These are phyloP conservation scores for Penicillium digitatum DNA, from an alignment of 2,329 filamentous ascomycete genomes.

Conservation along the genomic window DNA sequence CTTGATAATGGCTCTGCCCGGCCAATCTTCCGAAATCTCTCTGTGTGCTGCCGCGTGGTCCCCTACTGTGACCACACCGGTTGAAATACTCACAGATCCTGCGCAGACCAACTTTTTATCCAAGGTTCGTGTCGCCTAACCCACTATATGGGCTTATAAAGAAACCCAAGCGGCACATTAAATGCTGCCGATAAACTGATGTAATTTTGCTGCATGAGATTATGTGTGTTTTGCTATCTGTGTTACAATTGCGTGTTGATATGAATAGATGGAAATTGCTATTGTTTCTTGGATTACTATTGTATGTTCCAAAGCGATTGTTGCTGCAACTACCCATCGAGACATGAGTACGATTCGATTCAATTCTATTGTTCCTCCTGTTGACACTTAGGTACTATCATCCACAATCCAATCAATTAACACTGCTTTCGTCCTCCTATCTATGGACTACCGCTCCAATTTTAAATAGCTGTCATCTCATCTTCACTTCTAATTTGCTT, in stretches of 20 bases:
- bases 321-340: not conserved
- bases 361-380: not conserved
- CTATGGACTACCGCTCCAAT: not conserved
- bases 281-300: not conserved
- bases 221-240: not conserved
- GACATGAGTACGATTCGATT: not conserved
- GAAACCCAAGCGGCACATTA: not conserved
- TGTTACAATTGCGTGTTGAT: not conserved
- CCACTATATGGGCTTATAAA: too few species aligned
- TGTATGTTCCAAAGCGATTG: not conserved
- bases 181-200: not conserved
- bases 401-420: not conserved
- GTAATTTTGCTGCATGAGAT: not conserved
- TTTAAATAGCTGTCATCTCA: not conserved
- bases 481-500: not conserved
- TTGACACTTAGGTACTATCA: not conserved
- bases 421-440: not conserved
- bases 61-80: not conserved
- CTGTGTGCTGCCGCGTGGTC: not conserved
- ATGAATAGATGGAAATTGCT: not conserved
- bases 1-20: too few species aligned
- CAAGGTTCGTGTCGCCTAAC: not conserved
- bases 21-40: not conserved
- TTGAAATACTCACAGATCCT: not conserved
- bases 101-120: not conserved